These are phyloP conservation scores for Hermanozyma aechmeae DNA, from an alignment of 805 yeast genomes.

Conservation along the genomic window DNA sequence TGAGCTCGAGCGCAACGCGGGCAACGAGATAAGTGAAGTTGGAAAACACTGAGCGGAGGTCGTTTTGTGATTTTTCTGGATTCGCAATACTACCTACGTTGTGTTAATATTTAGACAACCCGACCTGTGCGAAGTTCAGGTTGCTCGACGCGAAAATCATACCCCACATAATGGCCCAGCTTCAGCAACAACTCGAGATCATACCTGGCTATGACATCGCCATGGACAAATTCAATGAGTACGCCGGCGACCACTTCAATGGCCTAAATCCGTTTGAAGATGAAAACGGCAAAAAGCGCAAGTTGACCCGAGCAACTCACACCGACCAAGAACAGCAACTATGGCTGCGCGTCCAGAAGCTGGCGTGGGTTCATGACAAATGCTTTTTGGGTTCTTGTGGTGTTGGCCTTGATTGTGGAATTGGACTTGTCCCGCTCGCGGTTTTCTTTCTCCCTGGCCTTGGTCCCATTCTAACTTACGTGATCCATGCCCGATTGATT, in stretches of 20 bases:
- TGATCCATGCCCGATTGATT: conserved; percentile 62
- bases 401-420: conserved; percentile 57
- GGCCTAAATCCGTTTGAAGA: conserved; percentile 61
- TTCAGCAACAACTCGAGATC: neutral
- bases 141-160: no score
- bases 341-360: conserved; percentile 66
- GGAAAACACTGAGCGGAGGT: no score
- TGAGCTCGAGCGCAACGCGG: neutral
- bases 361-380: conserved; percentile 84
- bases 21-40: no score
- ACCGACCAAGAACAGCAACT: conserved; percentile 50
- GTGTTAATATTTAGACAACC: no score
- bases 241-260: conserved; percentile 56
- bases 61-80: no score
- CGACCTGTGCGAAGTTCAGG: no score
- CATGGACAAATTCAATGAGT: conserved; percentile 53
- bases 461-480: conserved; percentile 82
- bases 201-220: conserved; percentile 49
- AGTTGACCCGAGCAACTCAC: conserved; percentile 42
- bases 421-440: conserved; percentile 71
- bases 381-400: conserved; percentile 72
- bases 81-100: no score
- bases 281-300: conserved; percentile 49
- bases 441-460: conserved; percentile 61
- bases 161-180: neutral